A percentile compares a stretch with the other conserved stretches of the same genome.
These are phyloP conservation scores for Heterobasidion annosum DNA, from an alignment of 1,284 basidiomycete species.

Conservation along the genomic window DNA sequence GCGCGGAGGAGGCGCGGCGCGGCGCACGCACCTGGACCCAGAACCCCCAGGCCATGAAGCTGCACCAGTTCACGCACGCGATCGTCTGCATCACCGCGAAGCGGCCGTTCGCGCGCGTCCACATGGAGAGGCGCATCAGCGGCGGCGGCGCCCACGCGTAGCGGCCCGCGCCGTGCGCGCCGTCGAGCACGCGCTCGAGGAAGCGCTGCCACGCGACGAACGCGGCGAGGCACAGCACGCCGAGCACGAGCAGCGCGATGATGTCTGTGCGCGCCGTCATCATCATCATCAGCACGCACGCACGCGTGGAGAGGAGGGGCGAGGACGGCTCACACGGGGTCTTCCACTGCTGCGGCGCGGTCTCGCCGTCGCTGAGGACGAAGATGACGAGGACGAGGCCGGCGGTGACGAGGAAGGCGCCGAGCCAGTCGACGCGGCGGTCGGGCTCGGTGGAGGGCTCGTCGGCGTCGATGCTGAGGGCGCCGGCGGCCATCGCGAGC, in stretches of 20 bases:
- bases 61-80: conserved; percentile 62
- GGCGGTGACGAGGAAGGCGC: conserved; percentile 63
- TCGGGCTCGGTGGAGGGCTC: conserved; percentile 36
- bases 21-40: conserved; percentile 25
- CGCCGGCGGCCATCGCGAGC: conserved; percentile 28
- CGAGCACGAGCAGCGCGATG: conserved; percentile 54
- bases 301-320: too few relatives aligned
- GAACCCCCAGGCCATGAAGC: conserved; percentile 49
- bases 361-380: conserved; percentile 66
- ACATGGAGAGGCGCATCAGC: conserved; percentile 65
- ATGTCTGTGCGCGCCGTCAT: conserved; percentile 29
- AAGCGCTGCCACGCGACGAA: conserved; percentile 69
- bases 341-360: conserved; percentile 64
- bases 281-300: neutral
- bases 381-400: conserved; percentile 78
- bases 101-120: conserved; percentile 55
- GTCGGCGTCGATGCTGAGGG: conserved; percentile 36
- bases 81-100: conserved; percentile 61
- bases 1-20: neutral
- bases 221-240: conserved; percentile 43
- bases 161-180: conserved; percentile 4
- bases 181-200: conserved; percentile 35
- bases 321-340: conserved; percentile 55
- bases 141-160: conserved; percentile 44
- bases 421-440: conserved; percentile 74